Base-by-base conservation (phyloP, 768 basidiomycete species). In the Rhizopogon vinicolor region DNA sequence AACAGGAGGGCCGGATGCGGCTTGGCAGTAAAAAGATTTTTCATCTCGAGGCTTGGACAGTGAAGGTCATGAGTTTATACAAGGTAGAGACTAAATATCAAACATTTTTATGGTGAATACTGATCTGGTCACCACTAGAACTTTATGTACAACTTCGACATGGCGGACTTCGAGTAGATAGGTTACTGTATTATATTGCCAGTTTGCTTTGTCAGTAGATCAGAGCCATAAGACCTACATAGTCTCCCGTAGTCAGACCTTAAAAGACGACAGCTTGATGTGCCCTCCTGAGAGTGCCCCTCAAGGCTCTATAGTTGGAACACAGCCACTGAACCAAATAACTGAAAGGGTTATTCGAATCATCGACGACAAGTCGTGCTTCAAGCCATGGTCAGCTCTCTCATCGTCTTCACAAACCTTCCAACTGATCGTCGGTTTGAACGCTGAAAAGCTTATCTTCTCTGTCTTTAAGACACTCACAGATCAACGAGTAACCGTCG, bases 401-500 rank as follows among this genome's bases (percentile, higher is more conserved):
- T 44, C 44, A 33, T 25, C 7, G 6, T 46, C 41, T 40, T 0
- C 9, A 35, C 54, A 60, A 63, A 68, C 56, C 28, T 14, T 41
- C 41, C 29, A 6, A 37, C 35, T 49, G 7, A 49, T 37, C 7
- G 7, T 37, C 19, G 7, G 14, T 48, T 31, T 22, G 13, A n/a
- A 16, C 7, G 13, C 29, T 7, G 91, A 12, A 29, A 62, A 70
- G 93, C 87, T 96, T 63, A 95, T 93, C 61, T 93, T 92, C 77
- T 98, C 95, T 44, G 95, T 98, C 28, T 98, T 99, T 86, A 98
- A 98, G 75, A 98, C 97, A 8, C 84, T 99, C 33, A 98, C 95
- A 9, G 94, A 98, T 74, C 96, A 98, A 68, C 85, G 87, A 65
- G 95, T 98, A 64, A 93, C 91, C 5, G 95, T 97, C 60, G 94